Evolutionary conservation across 176 grass and related monocot genomes (phyloP).

Genomic region (Leersia perrieri): DNA sequence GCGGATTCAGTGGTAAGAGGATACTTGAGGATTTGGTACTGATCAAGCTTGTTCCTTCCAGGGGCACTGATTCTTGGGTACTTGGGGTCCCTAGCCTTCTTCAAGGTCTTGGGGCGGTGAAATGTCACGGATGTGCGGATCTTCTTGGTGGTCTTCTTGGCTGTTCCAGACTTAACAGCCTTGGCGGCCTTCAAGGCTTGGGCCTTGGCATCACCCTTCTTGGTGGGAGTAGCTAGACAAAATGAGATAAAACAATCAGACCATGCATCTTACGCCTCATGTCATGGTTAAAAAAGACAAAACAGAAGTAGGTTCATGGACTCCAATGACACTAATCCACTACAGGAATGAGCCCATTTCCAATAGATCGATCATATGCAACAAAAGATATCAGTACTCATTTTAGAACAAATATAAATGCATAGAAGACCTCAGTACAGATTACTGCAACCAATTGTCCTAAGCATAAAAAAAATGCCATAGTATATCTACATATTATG

Average conservation of each 20-base stretch:
- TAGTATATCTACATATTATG: no score
- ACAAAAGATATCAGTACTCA: neutral
- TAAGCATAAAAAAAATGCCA: no score
- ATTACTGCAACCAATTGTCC: neutral
- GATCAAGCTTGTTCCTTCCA: slow-evolving; percentile 78
- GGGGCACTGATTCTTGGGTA: slow-evolving; percentile 66
- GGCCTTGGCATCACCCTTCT: slow-evolving; percentile 61
- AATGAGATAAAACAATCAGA: neutral
- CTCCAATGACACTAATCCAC: neutral
- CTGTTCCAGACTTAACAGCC: slow-evolving; percentile 58
- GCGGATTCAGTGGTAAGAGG: slow-evolving; percentile 73
- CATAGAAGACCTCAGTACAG: neutral
- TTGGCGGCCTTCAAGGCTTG: slow-evolving; percentile 77
- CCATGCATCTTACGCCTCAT: neutral
- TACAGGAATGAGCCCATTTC: neutral
- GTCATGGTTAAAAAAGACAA: neutral
- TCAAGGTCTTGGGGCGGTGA: slow-evolving; percentile 64
- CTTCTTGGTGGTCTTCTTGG: slow-evolving; percentile 63
- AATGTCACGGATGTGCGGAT: slow-evolving; percentile 63
- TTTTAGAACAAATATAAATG: neutral
- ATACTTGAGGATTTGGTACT: slow-evolving; percentile 79
- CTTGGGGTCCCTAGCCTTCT: slow-evolving; percentile 56
- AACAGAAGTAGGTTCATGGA: neutral
- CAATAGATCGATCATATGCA: neutral
- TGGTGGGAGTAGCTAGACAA: slow-evolving; percentile 26